These are phyloP conservation scores for Petunia secreta DNA, from an alignment of 257 asterid species.

Conservation along the genomic window DNA sequence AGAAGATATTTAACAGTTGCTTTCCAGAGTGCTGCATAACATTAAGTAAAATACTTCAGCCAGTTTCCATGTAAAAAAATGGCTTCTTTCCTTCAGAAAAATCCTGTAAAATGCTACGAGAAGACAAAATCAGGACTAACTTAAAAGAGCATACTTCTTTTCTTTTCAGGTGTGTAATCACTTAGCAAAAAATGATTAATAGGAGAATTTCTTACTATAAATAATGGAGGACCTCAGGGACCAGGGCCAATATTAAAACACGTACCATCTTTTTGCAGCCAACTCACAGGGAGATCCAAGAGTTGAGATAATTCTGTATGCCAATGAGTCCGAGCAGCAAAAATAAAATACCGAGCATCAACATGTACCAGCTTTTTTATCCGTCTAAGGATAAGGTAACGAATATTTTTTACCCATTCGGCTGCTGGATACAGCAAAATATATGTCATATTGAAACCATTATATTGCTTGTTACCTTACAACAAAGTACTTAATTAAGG, in stretches of 20 bases:
- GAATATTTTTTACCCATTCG: constrained; percentile 46
- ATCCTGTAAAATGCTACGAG: too few species aligned
- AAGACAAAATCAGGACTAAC: neutral
- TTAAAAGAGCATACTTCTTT: constrained; percentile 24
- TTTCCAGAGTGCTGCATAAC: neutral
- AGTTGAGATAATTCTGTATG: constrained; percentile 45
- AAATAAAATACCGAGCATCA: constrained; percentile 44
- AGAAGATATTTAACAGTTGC: constrained; percentile 29
- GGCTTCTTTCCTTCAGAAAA: too few species aligned
- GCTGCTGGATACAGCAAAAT: constrained; percentile 52
- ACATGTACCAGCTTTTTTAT: constrained; percentile 15
- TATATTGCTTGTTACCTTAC: constrained; percentile 34
- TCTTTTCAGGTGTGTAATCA: too few species aligned
- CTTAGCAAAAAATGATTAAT: too few species aligned
- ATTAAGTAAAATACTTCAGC: neutral
- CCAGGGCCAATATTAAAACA: too few species aligned
- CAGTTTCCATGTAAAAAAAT: neutral
- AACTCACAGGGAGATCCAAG: constrained; percentile 39
- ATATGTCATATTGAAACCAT: constrained; percentile 26
- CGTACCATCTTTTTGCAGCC: neutral
- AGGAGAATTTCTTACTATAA: too few species aligned
- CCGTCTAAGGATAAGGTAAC: constrained; percentile 7
- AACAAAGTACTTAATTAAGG: constrained; percentile 51
- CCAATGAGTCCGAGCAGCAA: constrained; percentile 49
- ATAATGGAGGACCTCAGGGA: too few species aligned